Base-by-base conservation (phyloP, 768 basidiomycete species). In the Serendipita sp. region DNA sequence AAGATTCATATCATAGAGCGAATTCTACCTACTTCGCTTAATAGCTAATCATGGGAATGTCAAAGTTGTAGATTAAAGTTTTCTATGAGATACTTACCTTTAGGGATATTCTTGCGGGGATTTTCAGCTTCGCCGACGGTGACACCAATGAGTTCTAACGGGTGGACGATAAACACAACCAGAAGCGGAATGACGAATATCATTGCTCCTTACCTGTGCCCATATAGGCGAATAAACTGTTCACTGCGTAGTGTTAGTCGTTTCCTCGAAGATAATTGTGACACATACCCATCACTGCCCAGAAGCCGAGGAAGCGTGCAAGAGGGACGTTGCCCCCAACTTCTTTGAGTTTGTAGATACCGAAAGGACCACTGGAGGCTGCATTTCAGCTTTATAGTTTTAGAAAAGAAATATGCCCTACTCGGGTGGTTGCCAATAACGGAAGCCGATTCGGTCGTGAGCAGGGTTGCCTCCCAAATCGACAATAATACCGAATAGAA, bases 61-160 rank as follows among this genome's bases (percentile, higher is more conserved):
- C 13, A 18, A 13, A 24, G 28, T 7, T 45, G 24, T 16, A 2
- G 5, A 5, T 13, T 16, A 7, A 5, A 7, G 64, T 10, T 63
- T 24, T 2, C 1, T 16, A 8, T 15, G 32, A 41, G 13, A 5
- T 41, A 41, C 38, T 41, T 18, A 65, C 30, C 75, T 0, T 65
- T 80, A 1, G 88, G 86, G 67, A 91, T 85, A 54, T 85, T 86
- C 71, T 80, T 81, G 66, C 86, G 76, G 38, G 87, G 88, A 73
- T 89, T 86, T 70, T 87, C 79, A 10, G 83, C 84, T 76, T 77
- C 77, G 32, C 75, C 74, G 0, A 76, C 76, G 35, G 75, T 74
- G 30, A 64, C 56, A 60, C 56, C 56, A n/a, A 60, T 41, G 38
- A 41, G 38, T 41, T 60, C 56, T 60, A 60, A 1, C 24, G 24